These are phyloP conservation scores for Begonia fuchsioides DNA, from an alignment of 306 rosid species.

Conservation along the genomic window DNA sequence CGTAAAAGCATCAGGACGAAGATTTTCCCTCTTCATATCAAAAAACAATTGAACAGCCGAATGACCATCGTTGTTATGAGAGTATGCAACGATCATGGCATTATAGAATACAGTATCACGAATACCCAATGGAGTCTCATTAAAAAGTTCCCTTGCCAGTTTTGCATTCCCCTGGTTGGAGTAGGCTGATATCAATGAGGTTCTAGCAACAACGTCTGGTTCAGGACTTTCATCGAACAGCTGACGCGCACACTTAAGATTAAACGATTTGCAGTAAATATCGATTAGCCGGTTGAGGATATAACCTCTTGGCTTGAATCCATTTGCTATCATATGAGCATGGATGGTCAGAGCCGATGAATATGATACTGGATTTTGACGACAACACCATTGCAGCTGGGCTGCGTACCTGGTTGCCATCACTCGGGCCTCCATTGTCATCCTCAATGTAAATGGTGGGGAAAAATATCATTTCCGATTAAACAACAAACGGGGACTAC, in stretches of 20 bases:
- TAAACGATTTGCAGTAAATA: constrained; percentile 32
- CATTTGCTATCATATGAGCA: constrained; percentile 34
- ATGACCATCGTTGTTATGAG: constrained; percentile 12
- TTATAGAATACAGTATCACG: constrained; percentile 14
- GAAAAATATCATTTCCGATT: too few relatives aligned
- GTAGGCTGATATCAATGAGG: constrained; percentile 7
- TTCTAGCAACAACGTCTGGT: constrained; percentile 10
- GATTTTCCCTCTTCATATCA: constrained; percentile 5
- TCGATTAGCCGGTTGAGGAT: constrained; percentile 44
- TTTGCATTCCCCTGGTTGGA: constrained; percentile 5
- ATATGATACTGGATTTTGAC: constrained; percentile 10
- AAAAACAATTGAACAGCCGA: constrained; percentile 8
- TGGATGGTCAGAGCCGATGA: constrained; percentile 34
- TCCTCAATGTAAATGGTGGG: too few relatives aligned
- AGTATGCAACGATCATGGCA: constrained; percentile 11
- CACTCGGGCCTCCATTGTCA: too few relatives aligned
- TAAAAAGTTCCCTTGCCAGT: constrained; percentile 8
- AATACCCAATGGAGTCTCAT: constrained; percentile 10
- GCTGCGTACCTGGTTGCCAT: constrained; percentile 28
- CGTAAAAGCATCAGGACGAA: constrained; percentile 10
- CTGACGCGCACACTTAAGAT: constrained; percentile 31
- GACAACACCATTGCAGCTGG: constrained; percentile 16
- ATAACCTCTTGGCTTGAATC: constrained; percentile 35
- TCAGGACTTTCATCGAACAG: constrained; percentile 22
- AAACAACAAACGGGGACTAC: too few relatives aligned